A percentile compares a stretch with the other conserved stretches of the same genome.
These are phyloP conservation scores for Penicillium simplicissimum DNA, from an alignment of 495 filamentous ascomycete species.

Conservation along the genomic window DNA sequence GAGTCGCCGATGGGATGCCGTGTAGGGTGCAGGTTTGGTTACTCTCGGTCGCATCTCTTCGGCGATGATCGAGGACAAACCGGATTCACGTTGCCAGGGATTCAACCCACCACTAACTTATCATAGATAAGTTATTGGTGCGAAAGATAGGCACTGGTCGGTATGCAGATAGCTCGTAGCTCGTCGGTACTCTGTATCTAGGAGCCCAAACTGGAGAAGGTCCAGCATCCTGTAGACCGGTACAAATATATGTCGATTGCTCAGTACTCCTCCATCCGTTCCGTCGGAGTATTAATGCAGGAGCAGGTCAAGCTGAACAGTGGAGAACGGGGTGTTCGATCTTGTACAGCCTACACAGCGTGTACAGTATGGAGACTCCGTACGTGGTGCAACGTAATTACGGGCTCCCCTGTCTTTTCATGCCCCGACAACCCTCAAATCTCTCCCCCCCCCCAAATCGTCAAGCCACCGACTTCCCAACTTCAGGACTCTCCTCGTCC, in stretches of 20 bases:
- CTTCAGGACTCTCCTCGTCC: background rate
- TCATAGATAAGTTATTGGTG: background rate
- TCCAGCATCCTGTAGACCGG: background rate
- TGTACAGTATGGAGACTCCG: background rate
- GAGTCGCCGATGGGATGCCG: background rate
- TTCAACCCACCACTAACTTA: no score
- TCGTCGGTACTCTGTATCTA: background rate
- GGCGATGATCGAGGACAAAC: background rate
- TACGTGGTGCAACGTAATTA: slow-evolving; percentile 16
- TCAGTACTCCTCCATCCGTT: background rate
- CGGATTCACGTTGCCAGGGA: background rate
- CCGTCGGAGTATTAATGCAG: background rate
- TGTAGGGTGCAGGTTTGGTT: background rate
- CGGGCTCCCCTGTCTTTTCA: slow-evolving; percentile 19
- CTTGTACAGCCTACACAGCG: no score
- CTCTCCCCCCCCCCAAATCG: background rate
- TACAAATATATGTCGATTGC: background rate
- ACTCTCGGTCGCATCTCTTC: background rate
- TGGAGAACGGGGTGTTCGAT: slow-evolving; percentile 10
- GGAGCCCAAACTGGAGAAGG: background rate
- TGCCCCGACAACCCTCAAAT: slow-evolving; percentile 19
- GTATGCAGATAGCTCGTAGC: background rate
- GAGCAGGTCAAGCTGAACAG: slow-evolving; percentile 12
- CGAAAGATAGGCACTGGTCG: background rate
- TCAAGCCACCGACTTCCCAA: slow-evolving; percentile 7